phyloP scores from a whole-genome alignment of 768 basidiomycete genomes.

The Pholiota molesta region DNA sequence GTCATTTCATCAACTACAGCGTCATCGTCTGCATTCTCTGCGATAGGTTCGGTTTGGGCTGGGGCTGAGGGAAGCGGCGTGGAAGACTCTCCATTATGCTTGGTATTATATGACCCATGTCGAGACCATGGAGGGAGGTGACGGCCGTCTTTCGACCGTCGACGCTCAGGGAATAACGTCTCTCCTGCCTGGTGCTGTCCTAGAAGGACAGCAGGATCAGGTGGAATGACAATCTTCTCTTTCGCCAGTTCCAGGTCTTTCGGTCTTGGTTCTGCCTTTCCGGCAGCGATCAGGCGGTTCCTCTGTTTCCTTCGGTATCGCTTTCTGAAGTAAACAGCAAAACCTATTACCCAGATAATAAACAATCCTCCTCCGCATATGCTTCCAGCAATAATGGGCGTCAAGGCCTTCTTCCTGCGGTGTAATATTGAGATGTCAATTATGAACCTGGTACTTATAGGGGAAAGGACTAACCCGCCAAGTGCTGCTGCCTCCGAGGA shows the following conservation, averaged over 20 bases:
- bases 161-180: conserved; percentile 29
- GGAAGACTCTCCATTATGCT: conserved; percentile 4
- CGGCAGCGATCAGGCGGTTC: conserved; percentile 46
- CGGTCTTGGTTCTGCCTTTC: conserved; percentile 40
- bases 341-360: conserved; percentile 57
- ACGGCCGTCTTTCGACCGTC: conserved; percentile 19
- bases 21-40: conserved; percentile 14
- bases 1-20: conserved; percentile 21
- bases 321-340: conserved; percentile 59
- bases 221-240: conserved; percentile 59
- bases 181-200: conserved; percentile 47
- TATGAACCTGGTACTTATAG: background rate
- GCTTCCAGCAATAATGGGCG: conserved; percentile 63
- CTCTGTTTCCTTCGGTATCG: conserved; percentile 49
- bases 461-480: conserved; percentile 34
- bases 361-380: conserved; percentile 56
- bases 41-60: background rate
- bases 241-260: conserved; percentile 40
- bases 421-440: background rate
- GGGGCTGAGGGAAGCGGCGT: conserved; percentile 3
- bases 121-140: conserved; percentile 24
- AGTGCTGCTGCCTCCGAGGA: conserved; percentile 44
- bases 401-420: conserved; percentile 53
- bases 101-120: conserved; percentile 16
- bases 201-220: conserved; percentile 67